Conservation (phyloP, 202 grass and related monocot species). For the Hordeum pubiflorum region DNA sequence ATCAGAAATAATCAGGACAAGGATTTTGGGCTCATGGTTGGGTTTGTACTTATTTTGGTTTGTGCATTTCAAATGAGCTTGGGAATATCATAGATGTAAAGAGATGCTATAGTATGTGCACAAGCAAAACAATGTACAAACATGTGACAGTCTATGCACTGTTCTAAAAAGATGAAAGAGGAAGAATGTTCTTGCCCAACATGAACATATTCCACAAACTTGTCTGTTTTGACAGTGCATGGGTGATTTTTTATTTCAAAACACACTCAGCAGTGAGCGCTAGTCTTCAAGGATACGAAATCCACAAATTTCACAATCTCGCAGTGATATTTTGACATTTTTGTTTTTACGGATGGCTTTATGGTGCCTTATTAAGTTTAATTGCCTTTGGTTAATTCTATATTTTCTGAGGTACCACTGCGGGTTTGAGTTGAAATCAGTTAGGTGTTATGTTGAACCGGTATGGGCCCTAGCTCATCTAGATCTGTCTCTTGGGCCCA, state of each 20-base stretch:
- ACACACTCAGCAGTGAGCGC: neutral
- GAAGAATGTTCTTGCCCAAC: neutral
- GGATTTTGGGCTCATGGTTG: neutral
- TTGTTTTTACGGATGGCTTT: slow-evolving; percentile 5
- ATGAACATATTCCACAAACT: neutral
- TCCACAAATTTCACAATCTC: neutral
- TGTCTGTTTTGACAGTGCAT: neutral
- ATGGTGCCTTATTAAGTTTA: neutral
- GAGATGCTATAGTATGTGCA: neutral
- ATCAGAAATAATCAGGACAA: neutral
- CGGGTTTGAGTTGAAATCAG: neutral
- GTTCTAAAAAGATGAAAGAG: neutral
- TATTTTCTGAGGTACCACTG: neutral
- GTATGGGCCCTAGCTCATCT: too few relatives aligned
- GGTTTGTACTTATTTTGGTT: neutral
- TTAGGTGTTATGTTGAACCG: neutral
- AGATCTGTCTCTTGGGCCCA: too few relatives aligned
- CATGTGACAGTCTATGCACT: neutral
- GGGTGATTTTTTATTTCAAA: neutral
- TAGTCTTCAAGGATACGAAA: slow-evolving; percentile 4
- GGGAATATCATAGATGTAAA: neutral
- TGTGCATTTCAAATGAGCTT: neutral
- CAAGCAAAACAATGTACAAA: neutral
- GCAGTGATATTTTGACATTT: neutral
- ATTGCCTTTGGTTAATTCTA: neutral